phyloP scores from a whole-genome alignment of 1,284 basidiomycete genomes.

The Exobasidium cylindrosporum region DNA sequence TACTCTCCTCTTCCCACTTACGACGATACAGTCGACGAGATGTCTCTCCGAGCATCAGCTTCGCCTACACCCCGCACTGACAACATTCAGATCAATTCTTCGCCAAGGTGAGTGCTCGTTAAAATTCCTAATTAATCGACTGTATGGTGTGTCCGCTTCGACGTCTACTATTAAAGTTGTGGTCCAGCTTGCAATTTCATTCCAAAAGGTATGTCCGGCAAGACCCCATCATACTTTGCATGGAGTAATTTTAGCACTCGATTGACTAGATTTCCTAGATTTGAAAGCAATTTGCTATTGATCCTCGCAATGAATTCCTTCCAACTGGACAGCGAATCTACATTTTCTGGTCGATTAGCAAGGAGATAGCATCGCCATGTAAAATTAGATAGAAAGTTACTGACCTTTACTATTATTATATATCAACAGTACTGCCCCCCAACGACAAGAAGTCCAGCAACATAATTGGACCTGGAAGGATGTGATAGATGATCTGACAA shows the following conservation, averaged over 20 bases:
- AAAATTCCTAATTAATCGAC: conserved; percentile 71
- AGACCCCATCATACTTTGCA: conserved; percentile 75
- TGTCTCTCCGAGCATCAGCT: no score
- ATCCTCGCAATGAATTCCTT: conserved; percentile 88
- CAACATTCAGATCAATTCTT: no score
- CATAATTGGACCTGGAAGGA: no score
- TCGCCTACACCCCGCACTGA: no score
- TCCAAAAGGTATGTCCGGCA: conserved; percentile 59
- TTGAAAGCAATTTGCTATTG: conserved; percentile 91
- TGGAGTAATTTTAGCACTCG: conserved; percentile 82
- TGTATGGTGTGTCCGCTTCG: conserved; percentile 22
- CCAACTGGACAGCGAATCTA: conserved; percentile 96
- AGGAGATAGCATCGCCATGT: conserved; percentile 99
- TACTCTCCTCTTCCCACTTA: no score
- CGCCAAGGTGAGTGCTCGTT: no score
- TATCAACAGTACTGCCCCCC: no score
- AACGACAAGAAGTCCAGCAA: no score
- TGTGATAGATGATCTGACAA: no score
- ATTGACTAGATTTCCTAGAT: conserved; percentile 98
- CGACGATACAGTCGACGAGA: no score
- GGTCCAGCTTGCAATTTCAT: conserved; percentile 29
- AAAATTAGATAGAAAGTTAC: no score
- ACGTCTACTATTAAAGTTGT: conserved; percentile 56
- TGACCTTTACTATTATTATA: no score
- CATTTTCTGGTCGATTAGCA: conserved; percentile 86